phyloP scores from a whole-genome alignment of 306 rosid genomes.

The Begonia loranthoides region DNA sequence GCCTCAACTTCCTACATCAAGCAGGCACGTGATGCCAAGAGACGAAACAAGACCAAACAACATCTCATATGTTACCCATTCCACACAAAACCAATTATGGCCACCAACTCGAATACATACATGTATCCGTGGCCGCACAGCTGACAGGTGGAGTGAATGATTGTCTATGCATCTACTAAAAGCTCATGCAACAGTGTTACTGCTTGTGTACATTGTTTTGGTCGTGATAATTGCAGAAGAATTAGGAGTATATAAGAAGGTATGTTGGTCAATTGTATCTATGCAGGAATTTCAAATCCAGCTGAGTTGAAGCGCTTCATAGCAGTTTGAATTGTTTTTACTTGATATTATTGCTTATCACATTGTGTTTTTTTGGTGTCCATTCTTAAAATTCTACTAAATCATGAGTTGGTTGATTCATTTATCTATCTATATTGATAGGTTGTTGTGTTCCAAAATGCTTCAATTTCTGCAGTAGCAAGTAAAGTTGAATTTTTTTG shows the following conservation, averaged over 20 bases:
- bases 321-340: constrained; percentile 5
- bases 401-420: too few species aligned
- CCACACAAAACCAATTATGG: too few species aligned
- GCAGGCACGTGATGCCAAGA: constrained; percentile 45
- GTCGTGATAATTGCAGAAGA: constrained; percentile 3
- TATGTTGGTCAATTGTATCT: constrained; percentile 10
- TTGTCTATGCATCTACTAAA: not conserved
- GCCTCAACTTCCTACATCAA: constrained; percentile 39
- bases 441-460: too few species aligned
- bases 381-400: not conserved
- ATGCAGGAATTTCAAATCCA: constrained; percentile 2
- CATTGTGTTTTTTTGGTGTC: constrained; percentile 9
- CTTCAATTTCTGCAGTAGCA: too few species aligned
- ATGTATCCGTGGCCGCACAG: constrained; percentile 29
- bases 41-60: constrained; percentile 19
- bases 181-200: constrained; percentile 1
- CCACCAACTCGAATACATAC: constrained; percentile 26
- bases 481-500: too few species aligned
- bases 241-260: constrained; percentile 3
- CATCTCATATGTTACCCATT: too few species aligned
- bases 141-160: constrained; percentile 30
- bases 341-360: not conserved
- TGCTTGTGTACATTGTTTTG: constrained; percentile 9
- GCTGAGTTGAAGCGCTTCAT: constrained; percentile 6
- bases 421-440: too few species aligned